Conservation (phyloP, 306 rosid species). For the Pyrus pyrifolia region DNA sequence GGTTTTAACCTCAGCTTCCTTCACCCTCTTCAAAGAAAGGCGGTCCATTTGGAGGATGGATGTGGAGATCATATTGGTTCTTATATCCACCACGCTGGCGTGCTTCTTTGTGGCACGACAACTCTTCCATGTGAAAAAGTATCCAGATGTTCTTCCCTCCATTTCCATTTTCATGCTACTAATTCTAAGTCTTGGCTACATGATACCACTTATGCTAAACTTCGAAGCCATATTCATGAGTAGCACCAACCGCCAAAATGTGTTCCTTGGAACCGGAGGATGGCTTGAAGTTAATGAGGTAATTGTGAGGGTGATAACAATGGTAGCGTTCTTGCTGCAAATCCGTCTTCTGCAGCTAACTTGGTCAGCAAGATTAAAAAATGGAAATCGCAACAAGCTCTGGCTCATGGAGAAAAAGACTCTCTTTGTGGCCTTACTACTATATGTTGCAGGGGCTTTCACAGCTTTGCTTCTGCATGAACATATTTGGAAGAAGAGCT, state of each 20-base stretch:
- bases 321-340: constrained; percentile 50
- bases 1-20: constrained; percentile 19
- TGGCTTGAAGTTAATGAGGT: constrained; percentile 46
- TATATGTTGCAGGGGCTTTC: neutral
- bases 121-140: constrained; percentile 42
- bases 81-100: constrained; percentile 35
- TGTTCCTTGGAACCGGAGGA: constrained; percentile 17
- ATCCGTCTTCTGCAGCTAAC: constrained; percentile 33
- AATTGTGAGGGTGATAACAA: constrained; percentile 25
- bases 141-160: constrained; percentile 39
- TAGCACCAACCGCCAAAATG: constrained; percentile 10
- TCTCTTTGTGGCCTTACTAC: constrained; percentile 21
- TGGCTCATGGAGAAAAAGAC: constrained; percentile 36
- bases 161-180: constrained; percentile 40
- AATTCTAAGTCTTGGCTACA: constrained; percentile 32
- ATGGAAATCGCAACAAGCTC: constrained; percentile 3
- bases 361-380: constrained; percentile 35
- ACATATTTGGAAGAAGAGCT: constrained; percentile 7
- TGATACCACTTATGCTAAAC: constrained; percentile 44
- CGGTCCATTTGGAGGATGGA: constrained; percentile 39
- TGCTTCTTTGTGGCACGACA: constrained; percentile 41
- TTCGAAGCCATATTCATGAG: constrained; percentile 39
- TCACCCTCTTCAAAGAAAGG: neutral
- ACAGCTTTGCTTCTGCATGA: neutral
- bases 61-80: constrained; percentile 41